Percentiles rank a stretch among this genome's conserved stretches.
Conservation (phyloP, 805 yeast species). For the Metschnikowia arizonensis region DNA sequence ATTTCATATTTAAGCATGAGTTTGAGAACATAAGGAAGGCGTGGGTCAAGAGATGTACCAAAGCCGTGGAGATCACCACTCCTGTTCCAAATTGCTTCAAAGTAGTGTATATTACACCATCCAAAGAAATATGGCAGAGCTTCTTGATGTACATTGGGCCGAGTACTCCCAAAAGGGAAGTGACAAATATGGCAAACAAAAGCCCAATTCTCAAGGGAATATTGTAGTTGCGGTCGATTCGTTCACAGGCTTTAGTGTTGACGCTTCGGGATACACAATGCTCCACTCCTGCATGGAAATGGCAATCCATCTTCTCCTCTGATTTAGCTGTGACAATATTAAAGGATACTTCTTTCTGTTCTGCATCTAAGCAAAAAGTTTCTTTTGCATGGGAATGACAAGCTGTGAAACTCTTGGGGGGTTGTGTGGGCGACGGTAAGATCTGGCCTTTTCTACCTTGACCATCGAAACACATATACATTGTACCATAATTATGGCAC, state of each 20-base stretch:
- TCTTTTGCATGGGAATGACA: slow-evolving; percentile 8
- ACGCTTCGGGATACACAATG: slow-evolving; percentile 22
- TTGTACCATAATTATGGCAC: slow-evolving; percentile 7
- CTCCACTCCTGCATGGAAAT: slow-evolving; percentile 33
- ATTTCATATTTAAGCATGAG: slow-evolving; percentile 22
- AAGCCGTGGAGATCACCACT: slow-evolving; percentile 29
- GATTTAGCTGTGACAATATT: background rate
- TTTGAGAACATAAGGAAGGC: slow-evolving; percentile 27
- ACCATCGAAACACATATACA: slow-evolving; percentile 4
- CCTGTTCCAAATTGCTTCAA: slow-evolving; percentile 27
- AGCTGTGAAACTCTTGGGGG: background rate
- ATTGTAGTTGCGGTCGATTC: slow-evolving; percentile 19
- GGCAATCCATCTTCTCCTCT: slow-evolving; percentile 18
- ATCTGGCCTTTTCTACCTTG: slow-evolving; percentile 5
- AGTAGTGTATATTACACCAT: background rate
- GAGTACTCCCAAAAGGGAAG: slow-evolving; percentile 4
- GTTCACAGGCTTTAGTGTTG: slow-evolving; percentile 17
- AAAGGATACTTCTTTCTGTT: slow-evolving; percentile 3
- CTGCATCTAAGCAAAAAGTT: slow-evolving; percentile 6
- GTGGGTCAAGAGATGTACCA: slow-evolving; percentile 30
- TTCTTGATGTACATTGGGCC: background rate
- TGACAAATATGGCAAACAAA: slow-evolving; percentile 8
- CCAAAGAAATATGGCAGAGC: slow-evolving; percentile 1
- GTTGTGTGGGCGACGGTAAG: slow-evolving; percentile 2
- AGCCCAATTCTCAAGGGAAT: slow-evolving; percentile 28